A percentile compares a stretch with the other conserved stretches of the same genome.
These are phyloP conservation scores for Entamoeba invadens DNA, from an alignment of 208 protist species.

Conservation along the genomic window DNA sequence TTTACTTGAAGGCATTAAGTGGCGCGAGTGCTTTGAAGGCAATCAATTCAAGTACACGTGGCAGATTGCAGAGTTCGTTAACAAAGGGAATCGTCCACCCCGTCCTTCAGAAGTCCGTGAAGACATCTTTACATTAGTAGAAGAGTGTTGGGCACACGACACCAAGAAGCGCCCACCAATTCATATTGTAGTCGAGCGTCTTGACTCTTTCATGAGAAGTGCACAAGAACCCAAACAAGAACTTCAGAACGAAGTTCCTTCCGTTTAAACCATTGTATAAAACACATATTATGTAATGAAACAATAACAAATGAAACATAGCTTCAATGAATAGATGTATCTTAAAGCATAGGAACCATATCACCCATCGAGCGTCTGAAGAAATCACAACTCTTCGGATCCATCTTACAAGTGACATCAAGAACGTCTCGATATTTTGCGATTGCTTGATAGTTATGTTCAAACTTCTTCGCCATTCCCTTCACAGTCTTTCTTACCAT, in stretches of 20 bases:
- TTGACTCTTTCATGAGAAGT: too few species aligned
- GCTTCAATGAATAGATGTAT: too few species aligned
- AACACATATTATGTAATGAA: too few species aligned
- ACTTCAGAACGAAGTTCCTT: too few species aligned
- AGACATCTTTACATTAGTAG: not conserved
- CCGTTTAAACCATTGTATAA: too few species aligned
- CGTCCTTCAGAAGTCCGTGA: not conserved
- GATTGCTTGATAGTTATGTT: not conserved
- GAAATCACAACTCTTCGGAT: not conserved
- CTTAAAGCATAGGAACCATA: not conserved
- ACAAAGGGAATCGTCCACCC: not conserved
- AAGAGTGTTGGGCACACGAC: slow-evolving; percentile 1
- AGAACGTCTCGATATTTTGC: not conserved
- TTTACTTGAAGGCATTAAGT: slow-evolving; percentile 37
- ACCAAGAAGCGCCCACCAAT: not conserved
- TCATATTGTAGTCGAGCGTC: not conserved
- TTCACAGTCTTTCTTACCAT: not conserved
- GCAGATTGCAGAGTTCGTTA: not conserved
- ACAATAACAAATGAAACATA: too few species aligned
- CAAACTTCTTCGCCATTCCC: not conserved
- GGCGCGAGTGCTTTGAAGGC: not conserved
- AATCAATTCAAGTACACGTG: not conserved
- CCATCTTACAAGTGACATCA: not conserved
- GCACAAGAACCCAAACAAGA: too few species aligned
- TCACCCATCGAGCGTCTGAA: not conserved